Conservation (phyloP, 345 rosid species). For the Eucalyptus fibrosa region DNA sequence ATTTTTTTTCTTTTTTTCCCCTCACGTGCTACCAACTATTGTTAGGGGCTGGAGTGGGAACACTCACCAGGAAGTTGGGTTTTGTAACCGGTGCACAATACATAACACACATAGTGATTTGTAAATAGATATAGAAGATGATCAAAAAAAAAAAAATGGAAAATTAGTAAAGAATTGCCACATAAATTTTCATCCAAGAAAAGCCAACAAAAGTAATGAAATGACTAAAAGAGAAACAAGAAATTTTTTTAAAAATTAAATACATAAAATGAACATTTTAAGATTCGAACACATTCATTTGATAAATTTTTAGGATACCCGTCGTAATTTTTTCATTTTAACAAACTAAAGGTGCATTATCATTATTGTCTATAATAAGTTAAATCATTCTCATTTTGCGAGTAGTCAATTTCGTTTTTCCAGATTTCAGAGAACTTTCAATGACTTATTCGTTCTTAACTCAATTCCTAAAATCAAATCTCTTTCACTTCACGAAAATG, state of each 20-base stretch:
- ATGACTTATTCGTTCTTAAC: not conserved
- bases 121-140: no score
- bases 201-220: not conserved
- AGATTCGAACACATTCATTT: not conserved
- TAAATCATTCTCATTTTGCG: not conserved
- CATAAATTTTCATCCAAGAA: not conserved
- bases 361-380: not conserved
- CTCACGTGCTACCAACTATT: not conserved
- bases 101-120: no score
- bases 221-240: not conserved
- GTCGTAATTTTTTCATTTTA: not conserved
- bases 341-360: not conserved
- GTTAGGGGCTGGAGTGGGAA: no score
- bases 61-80: no score
- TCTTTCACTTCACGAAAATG: not conserved
- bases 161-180: not conserved
- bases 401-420: not conserved
- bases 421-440: not conserved
- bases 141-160: no score
- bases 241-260: rapidly evolving
- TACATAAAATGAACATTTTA: not conserved
- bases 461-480: not conserved
- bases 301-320: not conserved
- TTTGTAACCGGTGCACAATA: no score
- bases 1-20: not conserved